Conservation (phyloP, 257 asterid genomes). For the Nemophila menziesii region DNA sequence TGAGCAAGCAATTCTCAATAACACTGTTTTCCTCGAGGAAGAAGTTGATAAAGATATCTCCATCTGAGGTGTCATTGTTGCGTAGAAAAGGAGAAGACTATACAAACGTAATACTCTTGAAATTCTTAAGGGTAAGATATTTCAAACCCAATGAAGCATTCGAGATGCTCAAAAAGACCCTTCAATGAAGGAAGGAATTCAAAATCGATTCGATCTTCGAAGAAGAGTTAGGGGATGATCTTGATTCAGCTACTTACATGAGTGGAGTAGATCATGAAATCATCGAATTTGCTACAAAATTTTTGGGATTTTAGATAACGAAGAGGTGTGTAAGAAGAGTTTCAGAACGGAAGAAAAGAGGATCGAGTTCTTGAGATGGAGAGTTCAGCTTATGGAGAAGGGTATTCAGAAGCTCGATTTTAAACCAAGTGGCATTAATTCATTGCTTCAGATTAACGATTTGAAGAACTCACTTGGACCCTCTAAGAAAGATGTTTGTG, state of each 20-base stretch:
- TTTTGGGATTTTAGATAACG: constrained; percentile 46
- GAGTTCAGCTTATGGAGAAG: constrained; percentile 72
- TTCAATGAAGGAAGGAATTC: constrained; percentile 60
- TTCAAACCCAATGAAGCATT: constrained; percentile 51
- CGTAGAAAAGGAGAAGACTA: constrained; percentile 44
- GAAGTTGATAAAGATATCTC: constrained; percentile 33
- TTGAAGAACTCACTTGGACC: constrained; percentile 50
- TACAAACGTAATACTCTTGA: constrained; percentile 53
- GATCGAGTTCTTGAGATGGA: constrained; percentile 63
- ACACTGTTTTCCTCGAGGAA: constrained; percentile 34
- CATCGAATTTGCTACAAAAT: constrained; percentile 77
- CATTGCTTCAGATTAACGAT: constrained; percentile 62
- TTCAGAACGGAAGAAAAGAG: constrained; percentile 47
- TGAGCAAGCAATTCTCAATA: constrained; percentile 50
- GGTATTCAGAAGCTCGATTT: constrained; percentile 57
- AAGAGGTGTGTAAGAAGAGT: constrained; percentile 35
- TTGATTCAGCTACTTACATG: constrained; percentile 48
- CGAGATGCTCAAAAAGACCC: constrained; percentile 63
- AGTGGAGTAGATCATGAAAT: constrained; percentile 43
- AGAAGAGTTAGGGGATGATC: constrained; percentile 47
- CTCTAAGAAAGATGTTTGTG: constrained; percentile 62
- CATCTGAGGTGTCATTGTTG: constrained; percentile 63
- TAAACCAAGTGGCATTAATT: constrained; percentile 39
- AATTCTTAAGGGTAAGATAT: constrained; percentile 65
- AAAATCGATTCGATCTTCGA: constrained; percentile 38